Percentiles rank a stretch among this genome's conserved stretches.
phyloP scores from a whole-genome alignment of 192 early-diverging fungal genomes.

The Coemansia sp. region DNA sequence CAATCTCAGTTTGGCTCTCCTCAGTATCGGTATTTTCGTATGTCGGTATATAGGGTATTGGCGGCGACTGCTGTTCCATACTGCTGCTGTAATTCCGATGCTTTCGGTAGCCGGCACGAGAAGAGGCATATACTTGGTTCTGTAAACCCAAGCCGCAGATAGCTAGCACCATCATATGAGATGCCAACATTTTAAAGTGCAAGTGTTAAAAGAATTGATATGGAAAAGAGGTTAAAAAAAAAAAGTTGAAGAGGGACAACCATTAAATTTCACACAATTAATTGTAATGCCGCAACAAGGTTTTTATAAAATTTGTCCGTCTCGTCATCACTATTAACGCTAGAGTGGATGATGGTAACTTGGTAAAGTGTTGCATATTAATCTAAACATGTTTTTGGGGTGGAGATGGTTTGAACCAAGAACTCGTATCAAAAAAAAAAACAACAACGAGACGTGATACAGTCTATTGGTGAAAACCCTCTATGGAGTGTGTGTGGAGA shows the following conservation, averaged over 20 bases:
- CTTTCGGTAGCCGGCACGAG: not conserved
- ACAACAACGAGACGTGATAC: not conserved
- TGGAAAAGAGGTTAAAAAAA: not conserved
- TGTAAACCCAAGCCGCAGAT: not conserved
- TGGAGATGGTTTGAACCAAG: not conserved
- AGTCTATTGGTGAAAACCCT: not conserved
- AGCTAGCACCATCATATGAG: not conserved
- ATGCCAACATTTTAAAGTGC: not conserved
- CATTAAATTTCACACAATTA: not conserved
- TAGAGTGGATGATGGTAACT: not conserved
- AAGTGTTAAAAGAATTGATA: not conserved
- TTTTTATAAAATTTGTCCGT: not conserved
- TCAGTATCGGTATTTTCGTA: not conserved
- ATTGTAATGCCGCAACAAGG: not conserved
- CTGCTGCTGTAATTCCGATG: not conserved
- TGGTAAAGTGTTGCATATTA: slow-evolving; percentile 1
- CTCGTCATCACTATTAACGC: not conserved
- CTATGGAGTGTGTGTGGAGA: not conserved
- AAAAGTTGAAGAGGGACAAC: not conserved
- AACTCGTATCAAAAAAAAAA: not conserved
- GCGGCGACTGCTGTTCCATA: not conserved
- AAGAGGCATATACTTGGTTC: not conserved
- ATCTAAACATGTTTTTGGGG: not conserved
- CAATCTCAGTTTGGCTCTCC: not conserved
- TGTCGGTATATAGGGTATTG: not conserved